Base-by-base conservation (phyloP, 495 filamentous ascomycete genomes). In the Aspergillus sparsus region DNA sequence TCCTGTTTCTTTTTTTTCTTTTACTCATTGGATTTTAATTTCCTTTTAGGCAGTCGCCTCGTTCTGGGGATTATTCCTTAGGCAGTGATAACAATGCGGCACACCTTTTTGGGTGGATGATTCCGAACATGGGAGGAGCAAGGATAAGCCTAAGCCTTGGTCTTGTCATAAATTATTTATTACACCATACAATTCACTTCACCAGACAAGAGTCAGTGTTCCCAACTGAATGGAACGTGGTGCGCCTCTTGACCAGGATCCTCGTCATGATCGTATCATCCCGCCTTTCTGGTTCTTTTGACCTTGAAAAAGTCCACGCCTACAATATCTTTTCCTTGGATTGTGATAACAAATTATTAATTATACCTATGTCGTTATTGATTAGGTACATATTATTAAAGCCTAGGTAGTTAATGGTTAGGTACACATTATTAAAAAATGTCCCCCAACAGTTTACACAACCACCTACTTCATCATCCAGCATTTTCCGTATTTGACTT, bases 191-290 rank as follows among this genome's bases (percentile, higher is more conserved):
- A 27, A 27, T 27, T 27, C 21, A 54, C 58, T 27, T 45, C 21
- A 10, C 27, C 49, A 34, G 49, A 31, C 6, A 33, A 2, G 32
- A 57, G 41, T 18, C 32, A 54, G 60, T 39, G 53, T 62, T 70
- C 65, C 67, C 65, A 66, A 68, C 68, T 66, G 68, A 53, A 67
- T 70, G 68, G 68, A 67, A 70, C 62, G 62, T 70, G 67, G 67
- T 65, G 67, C 64, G 21, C 67, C 63, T 65, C 57, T 62, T 44
- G 50, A 56, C 67, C 49, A 59, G 64, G 64, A 62, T 58, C 49
- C 49, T 59, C 41, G 46, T 62, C 37, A 60, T 55, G 53, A 55
- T 53, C 31, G 49, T 27, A 49, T 41, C 9, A 46, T 54, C 49
- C 44, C 58, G 47, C 49, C 49, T 46, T n/a, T 57, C 58, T 47